These are phyloP conservation scores for Xylaria sp. DNA, from an alignment of 2,329 filamentous ascomycete genomes.

Conservation along the genomic window DNA sequence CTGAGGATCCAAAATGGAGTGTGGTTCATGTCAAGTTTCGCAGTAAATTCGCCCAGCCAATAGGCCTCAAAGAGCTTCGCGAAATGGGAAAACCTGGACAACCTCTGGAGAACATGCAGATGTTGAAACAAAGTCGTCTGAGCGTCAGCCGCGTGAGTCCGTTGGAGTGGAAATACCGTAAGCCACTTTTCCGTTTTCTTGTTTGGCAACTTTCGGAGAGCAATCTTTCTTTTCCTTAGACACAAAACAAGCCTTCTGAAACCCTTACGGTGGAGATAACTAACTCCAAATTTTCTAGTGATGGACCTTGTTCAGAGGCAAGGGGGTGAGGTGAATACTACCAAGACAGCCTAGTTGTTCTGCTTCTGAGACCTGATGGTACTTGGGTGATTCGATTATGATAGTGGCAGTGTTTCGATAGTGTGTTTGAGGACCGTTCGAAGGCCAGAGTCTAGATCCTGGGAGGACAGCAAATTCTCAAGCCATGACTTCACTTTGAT, in stretches of 20 bases:
- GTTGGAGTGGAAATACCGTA: constrained; percentile 70
- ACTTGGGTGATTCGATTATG: constrained; percentile 12
- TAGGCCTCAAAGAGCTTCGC: constrained; percentile 78
- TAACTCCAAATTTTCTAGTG: constrained; percentile 48
- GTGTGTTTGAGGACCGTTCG: constrained; percentile 65
- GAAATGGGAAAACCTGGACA: constrained; percentile 65
- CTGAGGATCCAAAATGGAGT: constrained; percentile 81
- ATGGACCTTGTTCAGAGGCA: constrained; percentile 59
- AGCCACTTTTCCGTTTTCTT: background rate
- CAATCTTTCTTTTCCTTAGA: background rate
- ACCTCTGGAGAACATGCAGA: constrained; percentile 78
- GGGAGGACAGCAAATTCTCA: constrained; percentile 59
- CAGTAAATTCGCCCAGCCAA: constrained; percentile 78
- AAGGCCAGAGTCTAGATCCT: constrained; percentile 66
- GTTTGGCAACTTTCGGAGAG: background rate
- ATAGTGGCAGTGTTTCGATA: constrained; percentile 42
- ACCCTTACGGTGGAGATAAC: background rate
- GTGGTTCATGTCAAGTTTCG: constrained; percentile 90
- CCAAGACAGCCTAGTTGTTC: constrained; percentile 7
- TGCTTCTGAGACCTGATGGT: background rate
- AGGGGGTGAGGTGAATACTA: constrained; percentile 42
- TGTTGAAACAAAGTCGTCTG: constrained; percentile 82
- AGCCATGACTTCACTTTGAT: constrained; percentile 66
- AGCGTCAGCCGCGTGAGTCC: constrained; percentile 78
- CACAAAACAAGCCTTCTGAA: background rate